Evolutionary conservation across 768 basidiomycete genomes (phyloP).

Genomic region (Podaxis sp.): DNA sequence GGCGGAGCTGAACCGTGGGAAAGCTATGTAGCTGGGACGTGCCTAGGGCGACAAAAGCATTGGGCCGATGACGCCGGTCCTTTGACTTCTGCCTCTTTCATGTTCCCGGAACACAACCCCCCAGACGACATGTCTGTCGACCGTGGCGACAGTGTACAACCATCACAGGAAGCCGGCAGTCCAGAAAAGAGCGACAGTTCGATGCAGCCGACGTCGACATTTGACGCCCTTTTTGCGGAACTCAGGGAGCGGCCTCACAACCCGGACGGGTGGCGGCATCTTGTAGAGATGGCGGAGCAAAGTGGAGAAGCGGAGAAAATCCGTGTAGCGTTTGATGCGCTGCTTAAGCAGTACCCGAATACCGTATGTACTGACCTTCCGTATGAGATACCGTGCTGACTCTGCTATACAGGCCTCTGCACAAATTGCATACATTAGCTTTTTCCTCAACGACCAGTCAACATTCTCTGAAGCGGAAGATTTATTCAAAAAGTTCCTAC

Average conservation of each 20-base stretch:
- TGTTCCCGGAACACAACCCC: conserved; percentile 8
- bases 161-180: conserved; percentile 12
- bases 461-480: conserved; percentile 79
- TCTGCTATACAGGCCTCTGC: conserved; percentile 61
- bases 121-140: conserved; percentile 11
- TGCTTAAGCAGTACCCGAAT: conserved; percentile 87
- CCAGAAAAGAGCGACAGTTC: conserved; percentile 28
- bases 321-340: conserved; percentile 76
- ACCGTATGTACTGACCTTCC: conserved; percentile 59
- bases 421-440: conserved; percentile 82
- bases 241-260: conserved; percentile 70
- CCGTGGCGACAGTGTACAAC: neutral
- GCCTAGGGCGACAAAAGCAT: neutral
- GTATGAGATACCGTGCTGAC: neutral
- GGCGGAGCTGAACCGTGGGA: conserved; percentile 14
- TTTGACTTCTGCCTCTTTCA: neutral
- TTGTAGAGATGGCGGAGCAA: conserved; percentile 76
- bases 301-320: conserved; percentile 79
- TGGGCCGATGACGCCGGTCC: conserved; percentile 9
- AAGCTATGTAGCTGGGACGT: conserved; percentile 1
- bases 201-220: conserved; percentile 23
- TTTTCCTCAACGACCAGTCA: conserved; percentile 63
- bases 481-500: conserved; percentile 87
- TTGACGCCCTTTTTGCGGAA: conserved; percentile 60
- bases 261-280: conserved; percentile 74